Evolutionary conservation across 2,329 filamentous ascomycete genomes (phyloP).

Genomic region (Leptoxyphium fumago): DNA sequence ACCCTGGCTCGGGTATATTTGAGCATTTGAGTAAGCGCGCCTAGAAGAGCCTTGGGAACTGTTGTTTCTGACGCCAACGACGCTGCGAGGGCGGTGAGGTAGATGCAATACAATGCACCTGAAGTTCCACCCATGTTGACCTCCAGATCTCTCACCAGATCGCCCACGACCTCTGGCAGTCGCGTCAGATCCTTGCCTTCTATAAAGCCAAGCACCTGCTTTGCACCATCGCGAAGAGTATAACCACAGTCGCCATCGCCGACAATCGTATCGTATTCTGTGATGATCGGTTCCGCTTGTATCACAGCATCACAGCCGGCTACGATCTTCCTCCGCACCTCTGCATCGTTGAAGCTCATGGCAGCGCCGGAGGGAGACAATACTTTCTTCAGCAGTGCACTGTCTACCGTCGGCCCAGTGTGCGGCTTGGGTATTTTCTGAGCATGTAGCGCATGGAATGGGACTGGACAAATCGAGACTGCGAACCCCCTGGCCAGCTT

Average conservation of each 20-base stretch:
- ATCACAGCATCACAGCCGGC: slow-evolving; percentile 21
- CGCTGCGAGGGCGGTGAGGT: slow-evolving; percentile 18
- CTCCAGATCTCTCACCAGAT: slow-evolving; percentile 19
- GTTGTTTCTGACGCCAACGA: slow-evolving; percentile 10
- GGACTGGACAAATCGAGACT: slow-evolving; percentile 18
- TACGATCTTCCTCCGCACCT: slow-evolving; percentile 14
- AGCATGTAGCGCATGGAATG: slow-evolving; percentile 12
- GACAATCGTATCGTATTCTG: slow-evolving; percentile 23
- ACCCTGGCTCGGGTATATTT: slow-evolving; percentile 20
- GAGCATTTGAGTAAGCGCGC: slow-evolving; percentile 15
- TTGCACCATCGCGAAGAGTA: slow-evolving; percentile 21
- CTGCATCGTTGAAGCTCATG: slow-evolving; percentile 16
- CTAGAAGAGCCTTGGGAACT: slow-evolving; percentile 12
- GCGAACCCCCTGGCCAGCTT: slow-evolving; percentile 18
- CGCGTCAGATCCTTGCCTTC: slow-evolving; percentile 13
- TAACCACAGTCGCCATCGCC: slow-evolving; percentile 24
- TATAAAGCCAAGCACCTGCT: slow-evolving; percentile 21
- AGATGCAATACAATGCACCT: slow-evolving; percentile 23
- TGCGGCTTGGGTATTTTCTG: slow-evolving; percentile 11
- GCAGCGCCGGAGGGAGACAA: slow-evolving; percentile 7
- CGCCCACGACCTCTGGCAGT: slow-evolving; percentile 13
- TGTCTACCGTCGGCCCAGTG: slow-evolving; percentile 2
- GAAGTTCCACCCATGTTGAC: slow-evolving; percentile 23
- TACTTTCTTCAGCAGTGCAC: slow-evolving; percentile 3
- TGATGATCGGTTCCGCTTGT: slow-evolving; percentile 20